A percentile compares a stretch with the other conserved stretches of the same genome.
These are phyloP conservation scores for Ilyonectria robusta DNA, from an alignment of 2,329 filamentous ascomycete genomes.

Conservation along the genomic window DNA sequence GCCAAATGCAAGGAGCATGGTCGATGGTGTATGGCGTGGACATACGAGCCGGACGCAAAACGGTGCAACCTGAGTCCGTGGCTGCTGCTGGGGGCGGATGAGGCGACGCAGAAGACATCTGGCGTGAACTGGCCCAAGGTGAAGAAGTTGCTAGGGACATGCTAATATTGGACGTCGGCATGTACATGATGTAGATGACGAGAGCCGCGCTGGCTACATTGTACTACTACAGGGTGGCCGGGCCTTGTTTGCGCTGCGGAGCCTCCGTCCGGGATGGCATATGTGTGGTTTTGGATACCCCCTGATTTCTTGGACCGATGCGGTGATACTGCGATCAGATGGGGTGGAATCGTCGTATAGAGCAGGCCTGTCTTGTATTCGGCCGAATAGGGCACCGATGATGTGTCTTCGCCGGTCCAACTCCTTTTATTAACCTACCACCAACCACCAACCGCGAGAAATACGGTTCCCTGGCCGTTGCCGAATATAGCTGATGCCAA, in stretches of 20 bases:
- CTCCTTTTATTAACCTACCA: neutral
- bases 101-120: constrained; percentile 46
- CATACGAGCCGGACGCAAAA: constrained; percentile 58
- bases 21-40: constrained; percentile 66
- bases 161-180: constrained; percentile 30
- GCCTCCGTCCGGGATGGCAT: constrained; percentile 11
- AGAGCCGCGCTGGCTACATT: constrained; percentile 1
- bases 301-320: constrained; percentile 14
- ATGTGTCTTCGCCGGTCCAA: neutral
- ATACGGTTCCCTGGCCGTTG: neutral
- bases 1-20: constrained; percentile 57
- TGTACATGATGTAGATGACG: neutral
- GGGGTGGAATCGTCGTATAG: constrained; percentile 22
- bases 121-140: constrained; percentile 52
- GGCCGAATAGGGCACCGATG: constrained; percentile 18
- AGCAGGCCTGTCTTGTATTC: constrained; percentile 14
- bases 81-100: constrained; percentile 60
- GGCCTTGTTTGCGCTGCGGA: constrained; percentile 5
- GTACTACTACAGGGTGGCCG: neutral
- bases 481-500: constrained; percentile 6
- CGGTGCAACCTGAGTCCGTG: constrained; percentile 64
- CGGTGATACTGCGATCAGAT: constrained; percentile 18
- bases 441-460: neutral
- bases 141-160: constrained; percentile 45
- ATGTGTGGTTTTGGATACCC: constrained; percentile 3